These are phyloP conservation scores for Fusarium proliferatum DNA, from an alignment of 2,329 filamentous ascomycete genomes.

Conservation along the genomic window DNA sequence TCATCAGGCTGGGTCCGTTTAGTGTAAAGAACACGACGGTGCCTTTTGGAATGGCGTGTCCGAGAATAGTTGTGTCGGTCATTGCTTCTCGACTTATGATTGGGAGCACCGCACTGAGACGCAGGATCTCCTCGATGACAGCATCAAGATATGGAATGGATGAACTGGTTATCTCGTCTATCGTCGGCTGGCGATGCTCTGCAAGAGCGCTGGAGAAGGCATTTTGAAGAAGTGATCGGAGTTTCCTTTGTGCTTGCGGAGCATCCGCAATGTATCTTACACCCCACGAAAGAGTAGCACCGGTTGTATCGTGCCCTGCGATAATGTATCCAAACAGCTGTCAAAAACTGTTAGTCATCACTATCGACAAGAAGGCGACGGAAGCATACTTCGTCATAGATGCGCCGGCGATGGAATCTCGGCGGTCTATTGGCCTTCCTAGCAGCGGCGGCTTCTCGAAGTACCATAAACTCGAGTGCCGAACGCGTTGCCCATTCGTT, in stretches of 20 bases:
- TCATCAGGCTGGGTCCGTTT: not conserved
- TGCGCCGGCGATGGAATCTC: not conserved
- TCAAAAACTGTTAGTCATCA: no score
- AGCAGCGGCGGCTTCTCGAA: not conserved
- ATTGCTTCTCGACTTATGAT: not conserved
- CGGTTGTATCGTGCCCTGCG: not conserved
- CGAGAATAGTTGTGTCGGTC: not conserved
- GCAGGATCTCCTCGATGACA: not conserved
- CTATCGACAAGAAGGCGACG: no score
- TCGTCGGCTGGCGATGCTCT: not conserved
- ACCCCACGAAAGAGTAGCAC: not conserved
- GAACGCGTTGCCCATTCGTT: not conserved
- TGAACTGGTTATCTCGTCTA: not conserved
- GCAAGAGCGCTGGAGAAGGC: not conserved
- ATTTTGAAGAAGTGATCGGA: not conserved
- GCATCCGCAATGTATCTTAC: not conserved
- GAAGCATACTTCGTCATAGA: not conserved
- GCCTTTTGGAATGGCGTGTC: not conserved
- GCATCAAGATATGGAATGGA: not conserved
- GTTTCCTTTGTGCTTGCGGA: not conserved
- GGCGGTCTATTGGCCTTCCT: not conserved
- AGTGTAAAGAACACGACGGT: not conserved
- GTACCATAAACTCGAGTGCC: not conserved
- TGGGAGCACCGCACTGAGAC: not conserved
- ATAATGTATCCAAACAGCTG: not conserved